These are phyloP conservation scores for Trichoderma aggressivum DNA, from an alignment of 2,329 filamentous ascomycete species.

Conservation along the genomic window DNA sequence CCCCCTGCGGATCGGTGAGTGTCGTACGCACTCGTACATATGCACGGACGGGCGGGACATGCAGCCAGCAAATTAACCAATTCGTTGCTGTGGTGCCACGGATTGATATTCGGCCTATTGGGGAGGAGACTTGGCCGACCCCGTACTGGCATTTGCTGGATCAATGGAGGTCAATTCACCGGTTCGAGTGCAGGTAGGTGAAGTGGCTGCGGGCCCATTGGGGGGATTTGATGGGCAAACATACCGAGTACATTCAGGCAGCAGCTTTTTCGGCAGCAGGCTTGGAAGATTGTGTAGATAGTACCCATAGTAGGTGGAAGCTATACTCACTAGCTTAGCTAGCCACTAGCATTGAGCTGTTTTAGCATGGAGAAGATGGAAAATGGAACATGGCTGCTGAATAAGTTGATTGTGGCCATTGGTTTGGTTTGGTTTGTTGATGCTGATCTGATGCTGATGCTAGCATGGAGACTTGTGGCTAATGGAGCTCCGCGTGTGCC, in stretches of 20 bases:
- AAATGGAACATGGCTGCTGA: neutral
- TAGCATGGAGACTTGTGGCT: too few relatives aligned
- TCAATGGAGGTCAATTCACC: neutral
- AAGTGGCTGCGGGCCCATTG: neutral
- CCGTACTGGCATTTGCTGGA: neutral
- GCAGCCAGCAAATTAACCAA: constrained; percentile 4
- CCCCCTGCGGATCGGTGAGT: neutral
- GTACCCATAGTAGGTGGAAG: neutral
- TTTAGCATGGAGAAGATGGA: neutral
- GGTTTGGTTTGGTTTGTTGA: too few relatives aligned
- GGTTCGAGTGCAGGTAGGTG: neutral
- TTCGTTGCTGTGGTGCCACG: constrained; percentile 6
- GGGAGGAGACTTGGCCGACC: neutral
- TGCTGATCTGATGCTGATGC: too few relatives aligned
- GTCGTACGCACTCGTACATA: constrained; percentile 10
- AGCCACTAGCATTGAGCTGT: neutral
- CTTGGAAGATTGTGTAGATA: neutral
- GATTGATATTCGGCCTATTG: neutral
- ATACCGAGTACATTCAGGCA: too few relatives aligned
- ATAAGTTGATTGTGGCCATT: neutral
- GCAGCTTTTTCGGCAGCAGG: neutral
- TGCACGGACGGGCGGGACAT: constrained; percentile 11
- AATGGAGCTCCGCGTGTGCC: too few relatives aligned
- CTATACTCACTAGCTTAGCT: neutral
- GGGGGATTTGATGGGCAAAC: neutral